phyloP scores from a whole-genome alignment of 1,284 basidiomycete species.

The Veloboletus limbatus region DNA sequence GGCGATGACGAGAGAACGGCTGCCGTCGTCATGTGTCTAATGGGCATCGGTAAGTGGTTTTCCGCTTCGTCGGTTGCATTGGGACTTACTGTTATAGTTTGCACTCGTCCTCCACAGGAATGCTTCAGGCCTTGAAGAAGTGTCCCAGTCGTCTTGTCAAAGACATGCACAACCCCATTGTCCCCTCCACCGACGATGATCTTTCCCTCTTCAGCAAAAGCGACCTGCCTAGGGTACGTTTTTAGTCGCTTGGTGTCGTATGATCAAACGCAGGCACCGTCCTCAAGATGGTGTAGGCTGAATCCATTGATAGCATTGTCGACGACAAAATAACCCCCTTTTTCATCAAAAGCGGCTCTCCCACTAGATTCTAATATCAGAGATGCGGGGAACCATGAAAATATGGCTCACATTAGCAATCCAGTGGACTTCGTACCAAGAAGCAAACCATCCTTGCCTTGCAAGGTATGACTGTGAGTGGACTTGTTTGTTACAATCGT shows the following conservation, averaged over 20 bases:
- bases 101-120: no score
- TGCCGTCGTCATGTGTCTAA: no score
- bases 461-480: conserved; percentile 1
- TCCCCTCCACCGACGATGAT: neutral
- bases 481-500: neutral
- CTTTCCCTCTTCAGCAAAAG: neutral
- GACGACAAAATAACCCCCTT: neutral
- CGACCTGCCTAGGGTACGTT: no score
- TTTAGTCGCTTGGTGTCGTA: neutral
- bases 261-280: no score
- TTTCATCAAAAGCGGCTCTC: neutral
- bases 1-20: no score
- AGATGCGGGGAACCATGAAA: no score
- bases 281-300: neutral
- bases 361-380: neutral
- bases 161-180: neutral
- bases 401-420: conserved; percentile 2
- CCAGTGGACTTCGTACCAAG: conserved; percentile 1
- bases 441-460: neutral
- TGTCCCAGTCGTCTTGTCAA: neutral
- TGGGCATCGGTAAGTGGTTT: no score
- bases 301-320: neutral
- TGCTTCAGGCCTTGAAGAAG: neutral
- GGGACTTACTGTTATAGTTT: no score
- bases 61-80: no score